Evolutionary conservation across 495 filamentous ascomycete genomes (phyloP).

Genomic region (Penicillium angulare): DNA sequence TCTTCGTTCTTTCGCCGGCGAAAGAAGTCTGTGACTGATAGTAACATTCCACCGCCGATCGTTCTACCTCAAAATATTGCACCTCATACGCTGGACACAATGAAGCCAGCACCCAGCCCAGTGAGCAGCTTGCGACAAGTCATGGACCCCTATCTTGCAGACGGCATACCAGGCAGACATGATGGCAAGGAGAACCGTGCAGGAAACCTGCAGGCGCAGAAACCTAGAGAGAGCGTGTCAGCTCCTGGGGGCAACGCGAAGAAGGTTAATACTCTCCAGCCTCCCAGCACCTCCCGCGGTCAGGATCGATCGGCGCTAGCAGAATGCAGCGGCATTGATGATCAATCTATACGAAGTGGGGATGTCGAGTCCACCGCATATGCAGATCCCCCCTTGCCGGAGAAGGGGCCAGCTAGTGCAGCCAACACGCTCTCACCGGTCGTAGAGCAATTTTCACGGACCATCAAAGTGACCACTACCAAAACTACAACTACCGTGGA

Average conservation of each 20-base stretch:
- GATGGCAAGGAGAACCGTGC: slow-evolving; percentile 24
- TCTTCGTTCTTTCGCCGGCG: slow-evolving; percentile 90
- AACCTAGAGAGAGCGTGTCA: slow-evolving; percentile 26
- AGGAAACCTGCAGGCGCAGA: slow-evolving; percentile 22
- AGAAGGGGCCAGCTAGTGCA: slow-evolving; percentile 18
- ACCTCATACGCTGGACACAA: slow-evolving; percentile 26
- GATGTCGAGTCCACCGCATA: slow-evolving; percentile 18
- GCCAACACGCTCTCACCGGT: slow-evolving; percentile 30
- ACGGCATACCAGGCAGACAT: slow-evolving; percentile 18
- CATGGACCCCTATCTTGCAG: slow-evolving; percentile 80
- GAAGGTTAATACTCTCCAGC: slow-evolving; percentile 28
- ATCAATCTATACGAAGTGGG: slow-evolving; percentile 17
- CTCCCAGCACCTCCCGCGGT: slow-evolving; percentile 18
- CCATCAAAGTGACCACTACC: slow-evolving; percentile 14
- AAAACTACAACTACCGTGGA: slow-evolving; percentile 12
- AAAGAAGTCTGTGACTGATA: slow-evolving; percentile 81
- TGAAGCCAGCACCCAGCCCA: slow-evolving; percentile 62
- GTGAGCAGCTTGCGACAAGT: slow-evolving; percentile 82
- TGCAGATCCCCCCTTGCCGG: slow-evolving; percentile 22
- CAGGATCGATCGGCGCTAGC: slow-evolving; percentile 50
- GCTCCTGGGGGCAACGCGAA: slow-evolving; percentile 20
- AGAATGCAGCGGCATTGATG: slow-evolving; percentile 53
- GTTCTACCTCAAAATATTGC: slow-evolving; percentile 38
- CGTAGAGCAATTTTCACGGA: slow-evolving; percentile 31
- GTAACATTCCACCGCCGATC: slow-evolving; percentile 50